phyloP scores from a whole-genome alignment of 2,329 filamentous ascomycete genomes.

The Fusarium sp. region DNA sequence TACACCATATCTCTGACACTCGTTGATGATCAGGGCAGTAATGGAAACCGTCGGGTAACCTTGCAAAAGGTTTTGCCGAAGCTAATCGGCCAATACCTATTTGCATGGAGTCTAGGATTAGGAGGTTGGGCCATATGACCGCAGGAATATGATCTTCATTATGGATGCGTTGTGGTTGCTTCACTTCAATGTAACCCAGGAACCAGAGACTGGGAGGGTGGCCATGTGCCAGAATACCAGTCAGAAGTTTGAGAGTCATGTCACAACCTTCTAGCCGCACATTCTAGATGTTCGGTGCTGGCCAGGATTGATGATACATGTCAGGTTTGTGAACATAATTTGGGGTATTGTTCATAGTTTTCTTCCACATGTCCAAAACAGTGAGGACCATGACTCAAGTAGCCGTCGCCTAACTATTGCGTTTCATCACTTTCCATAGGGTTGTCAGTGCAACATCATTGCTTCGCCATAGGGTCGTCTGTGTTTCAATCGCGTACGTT shows the following conservation, averaged over 20 bases:
- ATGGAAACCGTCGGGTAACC: conserved; percentile 3
- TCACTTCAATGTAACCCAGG: conserved; percentile 2
- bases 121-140: conserved; percentile 8
- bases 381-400: conserved; percentile 1
- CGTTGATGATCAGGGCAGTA: conserved; percentile 6
- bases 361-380: neutral
- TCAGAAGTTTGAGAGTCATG: neutral
- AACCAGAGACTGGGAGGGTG: neutral
- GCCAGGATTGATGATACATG: neutral
- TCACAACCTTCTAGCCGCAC: conserved; percentile 4
- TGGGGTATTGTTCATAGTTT: neutral
- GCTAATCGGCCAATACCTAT: conserved; percentile 1
- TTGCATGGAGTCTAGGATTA: neutral
- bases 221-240: neutral
- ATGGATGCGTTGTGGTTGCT: conserved; percentile 25
- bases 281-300: conserved; percentile 1
- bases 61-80: conserved; percentile 12
- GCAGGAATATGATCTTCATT: conserved; percentile 25
- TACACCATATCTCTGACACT: neutral
- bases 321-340: neutral
- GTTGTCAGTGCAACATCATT: conserved; percentile 1
- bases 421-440: conserved; percentile 26
- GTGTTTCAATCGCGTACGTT: conserved; percentile 16
- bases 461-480: conserved; percentile 12
- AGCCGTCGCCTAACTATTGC: conserved; percentile 5